phyloP scores from a whole-genome alignment of 2,329 filamentous ascomycete genomes.

The Magnaporthiopsis rhizophila region DNA sequence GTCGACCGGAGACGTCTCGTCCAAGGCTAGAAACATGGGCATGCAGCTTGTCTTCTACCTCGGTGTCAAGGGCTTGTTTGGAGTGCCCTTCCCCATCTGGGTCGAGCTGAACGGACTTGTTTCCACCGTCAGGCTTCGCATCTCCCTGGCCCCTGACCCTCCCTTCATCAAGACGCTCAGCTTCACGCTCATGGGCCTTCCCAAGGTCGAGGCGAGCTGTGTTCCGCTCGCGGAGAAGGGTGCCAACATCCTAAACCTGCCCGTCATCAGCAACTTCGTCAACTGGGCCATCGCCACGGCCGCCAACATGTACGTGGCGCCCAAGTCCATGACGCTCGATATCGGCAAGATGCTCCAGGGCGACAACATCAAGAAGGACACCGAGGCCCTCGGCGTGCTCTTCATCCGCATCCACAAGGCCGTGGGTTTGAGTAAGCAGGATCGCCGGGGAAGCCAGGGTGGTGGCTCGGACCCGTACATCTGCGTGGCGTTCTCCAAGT shows the following conservation, averaged over 20 bases:
- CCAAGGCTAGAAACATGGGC: constrained; percentile 90
- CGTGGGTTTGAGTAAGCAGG: constrained; percentile 82
- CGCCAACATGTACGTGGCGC: constrained; percentile 84
- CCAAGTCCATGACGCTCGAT: constrained; percentile 89
- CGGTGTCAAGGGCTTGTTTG: constrained; percentile 80
- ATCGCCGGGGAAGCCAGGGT: constrained; percentile 69
- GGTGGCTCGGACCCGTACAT: constrained; percentile 95
- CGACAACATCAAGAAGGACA: constrained; percentile 87
- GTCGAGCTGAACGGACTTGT: constrained; percentile 89
- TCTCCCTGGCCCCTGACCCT: constrained; percentile 82
- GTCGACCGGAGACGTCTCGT: constrained; percentile 58
- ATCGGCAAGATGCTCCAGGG: constrained; percentile 85
- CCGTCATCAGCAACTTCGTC: constrained; percentile 91
- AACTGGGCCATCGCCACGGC: constrained; percentile 89
- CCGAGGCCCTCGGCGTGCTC: constrained; percentile 76
- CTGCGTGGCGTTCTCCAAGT: constrained; percentile 90
- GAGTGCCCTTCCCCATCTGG: constrained; percentile 78
- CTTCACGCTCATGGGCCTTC: constrained; percentile 88
- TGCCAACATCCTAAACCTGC: constrained; percentile 84
- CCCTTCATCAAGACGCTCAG: constrained; percentile 89
- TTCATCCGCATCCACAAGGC: constrained; percentile 90
- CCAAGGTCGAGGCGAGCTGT: constrained; percentile 82
- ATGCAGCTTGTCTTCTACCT: constrained; percentile 95
- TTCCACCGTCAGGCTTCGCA: constrained; percentile 71
- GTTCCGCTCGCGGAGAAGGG: constrained; percentile 88